These are phyloP conservation scores for Hygrophila difformis DNA, from an alignment of 257 asterid genomes.

Conservation along the genomic window DNA sequence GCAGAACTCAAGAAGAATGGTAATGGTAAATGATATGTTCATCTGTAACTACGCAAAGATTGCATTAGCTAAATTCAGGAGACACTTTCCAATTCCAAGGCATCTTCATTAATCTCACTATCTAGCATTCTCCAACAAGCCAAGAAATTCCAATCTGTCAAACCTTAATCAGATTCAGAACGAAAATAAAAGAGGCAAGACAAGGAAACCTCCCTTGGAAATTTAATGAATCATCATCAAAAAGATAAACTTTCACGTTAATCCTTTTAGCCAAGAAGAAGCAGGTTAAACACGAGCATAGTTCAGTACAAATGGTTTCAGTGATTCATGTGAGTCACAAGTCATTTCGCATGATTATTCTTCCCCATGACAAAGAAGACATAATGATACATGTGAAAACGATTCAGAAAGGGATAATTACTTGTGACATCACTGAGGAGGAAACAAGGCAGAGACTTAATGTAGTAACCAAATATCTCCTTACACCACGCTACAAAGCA, in stretches of 20 bases:
- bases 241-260: neutral
- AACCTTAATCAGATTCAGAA: neutral
- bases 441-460: neutral
- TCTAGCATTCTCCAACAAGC: neutral
- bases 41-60: neutral
- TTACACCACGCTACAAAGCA: slow-evolving; percentile 1
- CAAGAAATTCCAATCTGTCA: neutral
- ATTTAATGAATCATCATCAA: neutral
- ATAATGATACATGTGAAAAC: neutral
- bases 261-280: neutral
- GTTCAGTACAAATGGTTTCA: neutral
- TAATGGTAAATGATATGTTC: neutral
- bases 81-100: neutral
- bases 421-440: neutral
- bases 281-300: neutral
- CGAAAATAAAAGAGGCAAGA: neutral
- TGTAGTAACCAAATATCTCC: neutral
- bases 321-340: slow-evolving; percentile 1
- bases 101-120: neutral
- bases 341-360: neutral
- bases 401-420: neutral
- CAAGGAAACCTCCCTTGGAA: neutral
- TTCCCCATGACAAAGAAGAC: neutral
- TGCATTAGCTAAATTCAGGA: neutral
- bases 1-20: neutral